Percentiles rank a stretch among this genome's conserved stretches.
phyloP scores from a whole-genome alignment of 2,329 filamentous ascomycete genomes.

The Trichoderma breve region DNA sequence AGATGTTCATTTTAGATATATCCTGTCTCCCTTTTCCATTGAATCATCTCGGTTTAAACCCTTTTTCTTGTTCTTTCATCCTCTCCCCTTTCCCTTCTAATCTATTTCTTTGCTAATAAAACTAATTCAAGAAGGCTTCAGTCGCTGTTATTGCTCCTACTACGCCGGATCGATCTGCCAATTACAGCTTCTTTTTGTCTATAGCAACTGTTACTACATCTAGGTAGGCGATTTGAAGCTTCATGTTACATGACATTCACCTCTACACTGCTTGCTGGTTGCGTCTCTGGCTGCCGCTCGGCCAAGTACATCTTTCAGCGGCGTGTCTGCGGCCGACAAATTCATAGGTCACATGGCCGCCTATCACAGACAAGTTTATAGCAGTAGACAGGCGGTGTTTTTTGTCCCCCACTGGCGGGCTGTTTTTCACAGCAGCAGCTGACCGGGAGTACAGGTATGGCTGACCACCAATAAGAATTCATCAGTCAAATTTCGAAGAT shows the following conservation, averaged over 20 bases:
- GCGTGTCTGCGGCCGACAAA: background rate
- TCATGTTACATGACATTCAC: background rate
- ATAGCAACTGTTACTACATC: background rate
- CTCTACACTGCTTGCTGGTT: background rate
- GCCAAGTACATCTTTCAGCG: background rate
- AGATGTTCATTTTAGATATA: background rate
- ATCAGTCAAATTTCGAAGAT: background rate
- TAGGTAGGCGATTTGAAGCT: background rate
- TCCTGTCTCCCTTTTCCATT: background rate
- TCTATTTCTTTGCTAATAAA: background rate
- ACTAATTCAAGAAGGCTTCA: background rate
- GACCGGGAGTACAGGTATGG: background rate
- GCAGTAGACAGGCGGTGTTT: background rate
- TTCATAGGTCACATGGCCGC: background rate
- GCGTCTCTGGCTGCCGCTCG: background rate
- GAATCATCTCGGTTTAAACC: background rate
- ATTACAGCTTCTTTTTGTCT: background rate
- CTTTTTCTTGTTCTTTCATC: background rate
- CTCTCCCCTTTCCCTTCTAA: background rate
- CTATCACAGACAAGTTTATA: background rate
- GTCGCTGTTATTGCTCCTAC: background rate
- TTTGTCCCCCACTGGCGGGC: background rate
- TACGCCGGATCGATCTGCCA: background rate
- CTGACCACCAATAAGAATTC: background rate
- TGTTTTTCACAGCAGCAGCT: no score